Conservation (phyloP, 208 protist genomes). For the Trypanosoma melophagium region DNA sequence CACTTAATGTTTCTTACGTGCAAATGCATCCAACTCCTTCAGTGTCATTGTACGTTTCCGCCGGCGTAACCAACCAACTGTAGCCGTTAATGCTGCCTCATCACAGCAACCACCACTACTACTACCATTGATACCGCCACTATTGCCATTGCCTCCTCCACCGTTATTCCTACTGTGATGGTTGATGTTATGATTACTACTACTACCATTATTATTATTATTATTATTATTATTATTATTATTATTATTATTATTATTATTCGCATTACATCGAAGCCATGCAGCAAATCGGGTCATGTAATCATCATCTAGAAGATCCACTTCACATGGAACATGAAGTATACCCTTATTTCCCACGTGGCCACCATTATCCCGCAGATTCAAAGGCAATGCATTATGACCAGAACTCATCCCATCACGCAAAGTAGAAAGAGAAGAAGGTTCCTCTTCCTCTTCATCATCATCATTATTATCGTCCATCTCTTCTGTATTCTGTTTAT, state of each 20-base stretch:
- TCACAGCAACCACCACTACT: conserved; percentile 11
- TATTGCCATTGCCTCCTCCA: not conserved
- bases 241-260: conserved; percentile 1
- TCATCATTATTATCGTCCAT: conserved; percentile 1
- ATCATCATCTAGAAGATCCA: conserved; percentile 52
- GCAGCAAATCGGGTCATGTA: conserved; percentile 57
- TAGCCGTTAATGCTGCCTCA: conserved; percentile 29
- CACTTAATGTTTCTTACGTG: conserved; percentile 22
- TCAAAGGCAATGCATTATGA: not conserved
- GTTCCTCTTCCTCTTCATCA: not conserved
- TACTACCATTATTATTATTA: not conserved
- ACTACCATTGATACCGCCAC: not conserved
- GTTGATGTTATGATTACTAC: not conserved
- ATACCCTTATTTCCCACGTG: not conserved
- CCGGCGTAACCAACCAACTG: conserved; percentile 29
- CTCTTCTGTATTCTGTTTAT: not conserved
- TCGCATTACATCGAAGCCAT: conserved; percentile 35
- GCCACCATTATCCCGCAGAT: not conserved
- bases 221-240: conserved; percentile 5
- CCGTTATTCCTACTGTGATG: not conserved
- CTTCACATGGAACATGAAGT: conserved; percentile 42
- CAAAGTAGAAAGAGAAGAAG: not conserved
- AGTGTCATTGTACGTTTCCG: conserved; percentile 34
- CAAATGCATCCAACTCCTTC: conserved; percentile 32
- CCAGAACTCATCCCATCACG: not conserved